Evolutionary conservation across 75 land plant species (phyloP), one percentile per base, ranked within the genome.

Genomic region (Gnetum montanum): DNA sequence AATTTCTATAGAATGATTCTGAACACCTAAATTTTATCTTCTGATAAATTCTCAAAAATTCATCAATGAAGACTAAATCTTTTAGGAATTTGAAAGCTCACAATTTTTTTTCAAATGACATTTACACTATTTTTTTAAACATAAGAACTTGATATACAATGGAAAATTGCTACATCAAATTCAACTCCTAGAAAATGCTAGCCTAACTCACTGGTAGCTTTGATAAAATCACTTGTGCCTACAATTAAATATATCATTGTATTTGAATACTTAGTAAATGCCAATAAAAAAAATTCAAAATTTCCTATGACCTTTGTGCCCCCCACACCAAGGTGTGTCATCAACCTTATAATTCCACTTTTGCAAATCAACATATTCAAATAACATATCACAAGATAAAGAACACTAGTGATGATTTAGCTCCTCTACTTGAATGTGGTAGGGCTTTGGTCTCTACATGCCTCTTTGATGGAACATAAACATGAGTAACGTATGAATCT

Each of bases 321-420:
- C 55, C 37, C 55, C 55, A 16, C 55, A 31, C 55, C 55, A 52
- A 16, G 55, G 25, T 31, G 19, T 52, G 8, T 25, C 36, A 33
- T 52, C 55, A 11, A 4, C 35, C 36, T 0, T 52, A 6, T 18
- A 18, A 1, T 10, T 12, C 55, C 55, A 52, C 8, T 52, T 36
- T 5, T 30, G 7, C 11, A 13, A 3, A 31, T 33, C 25, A 22
- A 33, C 23, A 4, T 33, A 31, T 15, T 52, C 55, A 31, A 8
- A 18, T 31, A 52, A 27, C 10, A 31, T 18, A 33, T 52, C 55
- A 22, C 36, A 31, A 4, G 15, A 18, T 1, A 52, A 20, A 3
- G 55, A 52, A 18, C 25, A 52, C 12, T 33, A 20, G 8, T 6
- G 34, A 52, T 52, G 55, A 18, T 30, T 11, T 16, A 52, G 1